Base-by-base conservation (phyloP, 768 basidiomycete species). In the Podaxis sp. region DNA sequence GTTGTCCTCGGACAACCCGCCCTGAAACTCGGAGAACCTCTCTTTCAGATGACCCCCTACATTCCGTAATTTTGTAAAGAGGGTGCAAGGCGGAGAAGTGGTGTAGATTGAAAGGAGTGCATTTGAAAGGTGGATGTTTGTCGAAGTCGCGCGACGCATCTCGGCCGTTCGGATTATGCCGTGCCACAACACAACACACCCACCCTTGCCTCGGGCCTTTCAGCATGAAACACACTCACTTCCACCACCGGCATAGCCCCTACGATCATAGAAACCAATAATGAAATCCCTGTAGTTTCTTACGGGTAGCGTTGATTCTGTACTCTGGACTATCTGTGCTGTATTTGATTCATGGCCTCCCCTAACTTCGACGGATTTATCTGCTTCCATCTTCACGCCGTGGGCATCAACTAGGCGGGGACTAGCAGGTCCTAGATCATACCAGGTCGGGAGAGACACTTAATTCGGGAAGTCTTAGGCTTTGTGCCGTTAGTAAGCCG, bases 131-230 rank as follows among this genome's bases (percentile, higher is more conserved):
- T 62, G 56, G 59, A 60, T 56, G 60, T 64, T 63, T 62, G 61
- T 55, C 22, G 55, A 62, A 56, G 61, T 62, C 61, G 61, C 61
- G 61, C 55, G 61, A 62, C 46, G 48, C 56, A 63, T 56, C 58
- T 64, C 38, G 54, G 54, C 64, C 10, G 44, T 65, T 67, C 66
- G 68, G 68, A 66, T 61, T 40, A 48, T 64, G 67, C 67, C 66
- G 65, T n/a, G 13, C n/a, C 66, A 61, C 56, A 63, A 54, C 63
- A 61, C 56, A 53, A 24, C 59, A 61, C 55, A 28, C 61, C 59
- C 15, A 46, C 20, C 44, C n/a, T 58, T 49, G 62, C 49, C 49
- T 28, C 49, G 49, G 49, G 26, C 30, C 58, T 28, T 4, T 12
- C 28, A 7, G 36, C 59, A 40, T 24, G 33, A 50, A 37, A 60